Conservation (phyloP, 148 eudicot genomes). For the Camellia japonica region DNA sequence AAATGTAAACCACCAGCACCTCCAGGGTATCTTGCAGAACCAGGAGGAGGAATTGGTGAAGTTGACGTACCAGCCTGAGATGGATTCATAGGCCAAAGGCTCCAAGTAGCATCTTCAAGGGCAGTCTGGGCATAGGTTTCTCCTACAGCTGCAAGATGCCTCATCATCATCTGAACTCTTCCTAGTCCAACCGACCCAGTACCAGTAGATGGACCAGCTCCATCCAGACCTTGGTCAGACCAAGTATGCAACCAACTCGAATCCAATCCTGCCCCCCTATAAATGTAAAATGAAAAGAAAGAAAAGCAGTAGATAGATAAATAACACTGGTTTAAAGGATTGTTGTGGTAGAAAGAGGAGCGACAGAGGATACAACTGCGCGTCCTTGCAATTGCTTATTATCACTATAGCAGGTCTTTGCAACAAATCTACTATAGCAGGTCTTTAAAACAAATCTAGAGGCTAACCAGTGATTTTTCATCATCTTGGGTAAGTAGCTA, state of each 20-base stretch:
- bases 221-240: conserved; percentile 69
- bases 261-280: conserved; percentile 64
- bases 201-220: conserved; percentile 83
- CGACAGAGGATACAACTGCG: not conserved
- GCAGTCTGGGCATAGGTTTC: conserved; percentile 91
- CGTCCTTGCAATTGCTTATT: not conserved
- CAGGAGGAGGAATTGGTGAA: conserved; percentile 43
- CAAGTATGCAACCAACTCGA: conserved; percentile 69
- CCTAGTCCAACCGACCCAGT: conserved; percentile 60
- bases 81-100: conserved; percentile 72
- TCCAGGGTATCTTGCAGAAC: conserved; percentile 39
- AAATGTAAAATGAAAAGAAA: conserved; percentile 9
- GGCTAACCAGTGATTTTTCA: not conserved
- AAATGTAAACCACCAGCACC: conserved; percentile 43
- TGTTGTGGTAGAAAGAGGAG: not conserved
- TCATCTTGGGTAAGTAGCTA: not conserved
- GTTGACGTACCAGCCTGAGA: conserved; percentile 76
- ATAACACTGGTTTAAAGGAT: not conserved
- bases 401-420: not conserved
- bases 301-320: not conserved
- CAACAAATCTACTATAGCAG: not conserved
- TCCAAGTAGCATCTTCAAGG: conserved; percentile 86
- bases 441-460: not conserved
- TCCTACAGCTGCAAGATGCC: conserved; percentile 94
- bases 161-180: conserved; percentile 94